Conservation (phyloP, 371 early-diverging fungal species). For the Mortierella sp. region DNA sequence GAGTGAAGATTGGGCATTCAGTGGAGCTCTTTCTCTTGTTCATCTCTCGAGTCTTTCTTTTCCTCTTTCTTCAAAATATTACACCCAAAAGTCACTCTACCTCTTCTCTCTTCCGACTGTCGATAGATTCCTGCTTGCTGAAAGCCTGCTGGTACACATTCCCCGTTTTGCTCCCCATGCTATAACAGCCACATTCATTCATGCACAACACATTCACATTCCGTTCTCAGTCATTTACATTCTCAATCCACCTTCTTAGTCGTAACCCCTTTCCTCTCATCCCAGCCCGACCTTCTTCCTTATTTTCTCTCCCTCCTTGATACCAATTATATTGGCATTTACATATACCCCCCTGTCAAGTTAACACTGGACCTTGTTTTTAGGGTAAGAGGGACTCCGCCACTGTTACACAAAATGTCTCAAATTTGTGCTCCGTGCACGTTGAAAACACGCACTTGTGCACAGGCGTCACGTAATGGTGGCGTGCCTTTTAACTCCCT, state of each 20-base stretch:
- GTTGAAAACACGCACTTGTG: too few species aligned
- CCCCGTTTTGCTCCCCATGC: neutral
- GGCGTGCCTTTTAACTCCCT: too few species aligned
- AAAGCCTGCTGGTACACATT: neutral
- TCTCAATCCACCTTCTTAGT: too few species aligned
- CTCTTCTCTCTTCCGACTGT: neutral
- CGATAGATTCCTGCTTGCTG: neutral
- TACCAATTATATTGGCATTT: neutral
- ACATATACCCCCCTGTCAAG: neutral
- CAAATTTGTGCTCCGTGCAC: conserved; percentile 3
- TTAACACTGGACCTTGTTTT: neutral
- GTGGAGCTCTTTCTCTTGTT: neutral
- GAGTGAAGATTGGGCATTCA: neutral
- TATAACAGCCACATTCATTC: neutral
- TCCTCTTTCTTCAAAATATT: neutral
- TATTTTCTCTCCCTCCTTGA: neutral
- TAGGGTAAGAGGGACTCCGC: conserved; percentile 5
- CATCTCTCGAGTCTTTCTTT: conserved; percentile 3
- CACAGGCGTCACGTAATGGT: too few species aligned
- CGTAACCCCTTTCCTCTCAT: neutral
- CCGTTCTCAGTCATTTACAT: neutral
- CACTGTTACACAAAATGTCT: conserved; percentile 12
- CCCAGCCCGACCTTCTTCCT: neutral
- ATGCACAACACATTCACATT: neutral
- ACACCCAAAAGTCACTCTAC: neutral